phyloP scores from a whole-genome alignment of 2,329 filamentous ascomycete genomes.

The Verticillium nonalfalfae region DNA sequence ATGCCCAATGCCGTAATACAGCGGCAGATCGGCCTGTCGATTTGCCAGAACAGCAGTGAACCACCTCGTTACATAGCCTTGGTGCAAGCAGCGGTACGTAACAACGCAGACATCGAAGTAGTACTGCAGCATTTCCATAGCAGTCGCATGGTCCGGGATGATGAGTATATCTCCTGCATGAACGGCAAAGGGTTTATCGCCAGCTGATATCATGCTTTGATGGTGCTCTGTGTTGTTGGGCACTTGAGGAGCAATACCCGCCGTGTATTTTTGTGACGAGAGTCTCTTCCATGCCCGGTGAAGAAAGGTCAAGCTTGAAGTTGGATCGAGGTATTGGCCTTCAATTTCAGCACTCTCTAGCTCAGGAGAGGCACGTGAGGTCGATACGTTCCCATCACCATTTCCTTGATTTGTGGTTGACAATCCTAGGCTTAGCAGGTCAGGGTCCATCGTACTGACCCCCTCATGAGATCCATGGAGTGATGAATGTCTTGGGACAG shows the following conservation, averaged over 20 bases:
- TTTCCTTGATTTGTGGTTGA: not conserved
- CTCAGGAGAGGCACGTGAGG: slow-evolving; percentile 16
- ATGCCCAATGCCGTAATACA: slow-evolving; percentile 30
- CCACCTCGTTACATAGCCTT: slow-evolving; percentile 42
- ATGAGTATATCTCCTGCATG: slow-evolving; percentile 5
- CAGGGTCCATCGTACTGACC: not conserved
- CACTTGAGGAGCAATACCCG: slow-evolving; percentile 16
- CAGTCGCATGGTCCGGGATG: slow-evolving; percentile 11
- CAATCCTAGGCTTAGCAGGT: not conserved
- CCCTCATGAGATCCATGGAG: not conserved
- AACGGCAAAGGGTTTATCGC: slow-evolving; percentile 20
- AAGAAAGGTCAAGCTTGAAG: slow-evolving; percentile 49
- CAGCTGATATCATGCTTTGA: slow-evolving; percentile 18
- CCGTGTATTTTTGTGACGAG: slow-evolving; percentile 5
- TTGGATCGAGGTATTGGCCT: slow-evolving; percentile 48
- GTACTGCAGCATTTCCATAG: slow-evolving; percentile 21
- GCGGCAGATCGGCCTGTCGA: slow-evolving; percentile 24
- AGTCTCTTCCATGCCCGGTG: slow-evolving; percentile 46
- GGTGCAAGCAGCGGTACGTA: slow-evolving; percentile 51
- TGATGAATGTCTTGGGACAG: not conserved
- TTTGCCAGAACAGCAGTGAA: slow-evolving; percentile 30
- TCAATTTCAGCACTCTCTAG: slow-evolving; percentile 30
- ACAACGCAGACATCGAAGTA: slow-evolving; percentile 56
- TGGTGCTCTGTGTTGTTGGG: slow-evolving; percentile 13
- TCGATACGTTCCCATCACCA: slow-evolving; percentile 1